These are phyloP conservation scores for Triglochin maritima DNA, from an alignment of 106 monocot genomes.

Conservation along the genomic window DNA sequence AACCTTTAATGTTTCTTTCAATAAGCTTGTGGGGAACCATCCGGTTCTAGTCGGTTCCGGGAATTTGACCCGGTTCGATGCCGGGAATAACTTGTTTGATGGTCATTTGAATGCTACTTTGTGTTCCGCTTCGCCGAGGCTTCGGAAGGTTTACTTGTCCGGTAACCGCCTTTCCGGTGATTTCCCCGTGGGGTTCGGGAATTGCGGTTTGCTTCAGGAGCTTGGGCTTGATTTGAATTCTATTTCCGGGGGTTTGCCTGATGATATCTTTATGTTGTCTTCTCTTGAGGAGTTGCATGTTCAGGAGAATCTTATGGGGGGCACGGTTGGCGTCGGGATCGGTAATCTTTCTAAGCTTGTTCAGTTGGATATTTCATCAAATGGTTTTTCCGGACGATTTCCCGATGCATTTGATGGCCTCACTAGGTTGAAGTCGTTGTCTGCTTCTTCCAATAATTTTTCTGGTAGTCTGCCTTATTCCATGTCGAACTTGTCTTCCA, in stretches of 20 bases:
- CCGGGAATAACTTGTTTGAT: slow-evolving; percentile 39
- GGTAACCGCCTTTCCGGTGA: slow-evolving; percentile 36
- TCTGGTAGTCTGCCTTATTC: slow-evolving; percentile 51
- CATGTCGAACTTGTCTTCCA: slow-evolving; percentile 27
- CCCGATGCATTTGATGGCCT: slow-evolving; percentile 53
- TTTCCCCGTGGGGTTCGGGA: slow-evolving; percentile 63
- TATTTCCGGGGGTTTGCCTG: slow-evolving; percentile 44
- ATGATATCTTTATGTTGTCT: slow-evolving; percentile 50
- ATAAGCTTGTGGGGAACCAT: slow-evolving; percentile 43
- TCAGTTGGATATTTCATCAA: slow-evolving; percentile 53
- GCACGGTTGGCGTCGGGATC: slow-evolving; percentile 21
- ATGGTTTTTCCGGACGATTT: slow-evolving; percentile 49
- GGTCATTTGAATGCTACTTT: slow-evolving; percentile 37
- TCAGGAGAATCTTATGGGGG: slow-evolving; percentile 34
- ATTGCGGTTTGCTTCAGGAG: slow-evolving; percentile 48
- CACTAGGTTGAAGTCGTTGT: slow-evolving; percentile 28
- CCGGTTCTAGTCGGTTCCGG: slow-evolving; percentile 37
- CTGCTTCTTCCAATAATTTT: slow-evolving; percentile 33
- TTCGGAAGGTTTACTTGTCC: slow-evolving; percentile 42
- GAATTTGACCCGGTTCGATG: slow-evolving; percentile 34
- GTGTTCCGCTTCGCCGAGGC: slow-evolving; percentile 29
- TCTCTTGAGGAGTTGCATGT: slow-evolving; percentile 31
- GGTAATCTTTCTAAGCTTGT: slow-evolving; percentile 60
- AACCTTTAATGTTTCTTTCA: slow-evolving; percentile 57
- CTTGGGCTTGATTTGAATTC: slow-evolving; percentile 41